These are phyloP conservation scores for Aspergillus mulundensis DNA, from an alignment of 495 filamentous ascomycete species.

Conservation along the genomic window DNA sequence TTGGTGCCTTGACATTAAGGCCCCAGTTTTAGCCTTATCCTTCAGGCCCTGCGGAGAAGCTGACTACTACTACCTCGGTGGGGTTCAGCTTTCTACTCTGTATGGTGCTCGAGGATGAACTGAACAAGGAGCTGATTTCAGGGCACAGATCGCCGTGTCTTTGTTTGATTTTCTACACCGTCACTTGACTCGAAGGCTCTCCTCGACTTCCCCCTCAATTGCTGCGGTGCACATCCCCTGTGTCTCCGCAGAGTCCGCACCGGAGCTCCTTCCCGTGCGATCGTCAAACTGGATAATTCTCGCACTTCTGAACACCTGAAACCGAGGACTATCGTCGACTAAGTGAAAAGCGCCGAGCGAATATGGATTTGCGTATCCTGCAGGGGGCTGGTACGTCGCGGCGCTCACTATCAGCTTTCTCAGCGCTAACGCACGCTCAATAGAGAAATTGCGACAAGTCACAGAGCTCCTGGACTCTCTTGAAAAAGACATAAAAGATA, in stretches of 20 bases:
- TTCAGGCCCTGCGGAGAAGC: conserved; percentile 10
- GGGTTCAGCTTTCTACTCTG: conserved; percentile 9
- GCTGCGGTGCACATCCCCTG: neutral
- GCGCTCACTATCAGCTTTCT: neutral
- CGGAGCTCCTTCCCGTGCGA: neutral
- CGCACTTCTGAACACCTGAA: neutral
- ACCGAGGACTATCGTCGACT: neutral
- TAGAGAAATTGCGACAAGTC: conserved; percentile 64
- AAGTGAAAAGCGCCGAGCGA: neutral
- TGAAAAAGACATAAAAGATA: conserved; percentile 52
- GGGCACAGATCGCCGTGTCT: neutral
- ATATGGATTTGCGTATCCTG: conserved; percentile 27
- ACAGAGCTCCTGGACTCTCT: conserved; percentile 55
- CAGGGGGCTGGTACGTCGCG: conserved; percentile 30
- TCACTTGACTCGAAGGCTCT: neutral
- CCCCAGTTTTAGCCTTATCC: conserved; percentile 3
- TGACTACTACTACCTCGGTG: conserved; percentile 15
- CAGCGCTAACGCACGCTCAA: neutral
- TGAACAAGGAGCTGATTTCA: conserved; percentile 4
- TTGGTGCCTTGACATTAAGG: conserved; percentile 13
- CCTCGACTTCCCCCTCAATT: neutral
- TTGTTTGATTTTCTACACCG: neutral
- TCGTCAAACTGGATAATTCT: neutral
- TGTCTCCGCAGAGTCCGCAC: neutral
- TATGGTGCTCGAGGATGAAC: neutral